A percentile compares a stretch with the other conserved stretches of the same genome.
These are phyloP conservation scores for Cryptosporidium sp. DNA, from an alignment of 169 alveolate species.

Conservation along the genomic window DNA sequence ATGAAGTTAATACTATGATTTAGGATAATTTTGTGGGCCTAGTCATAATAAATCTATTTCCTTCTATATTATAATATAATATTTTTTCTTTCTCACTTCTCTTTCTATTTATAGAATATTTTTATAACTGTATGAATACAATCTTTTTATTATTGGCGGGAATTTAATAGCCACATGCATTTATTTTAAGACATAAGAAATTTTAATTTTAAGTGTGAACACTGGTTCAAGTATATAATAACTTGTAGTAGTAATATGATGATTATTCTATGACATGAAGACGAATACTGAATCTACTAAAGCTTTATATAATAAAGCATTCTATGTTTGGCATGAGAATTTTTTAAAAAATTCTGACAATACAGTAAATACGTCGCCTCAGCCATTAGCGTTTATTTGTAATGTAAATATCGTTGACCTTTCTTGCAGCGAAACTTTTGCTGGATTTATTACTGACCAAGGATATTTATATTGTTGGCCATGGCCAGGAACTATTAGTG, in stretches of 20 bases:
- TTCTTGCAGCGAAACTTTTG: constrained; percentile 38
- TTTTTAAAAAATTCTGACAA: constrained; percentile 36
- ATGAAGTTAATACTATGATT: background rate
- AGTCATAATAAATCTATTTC: background rate
- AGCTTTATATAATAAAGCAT: constrained; percentile 34
- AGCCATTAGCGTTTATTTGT: constrained; percentile 66
- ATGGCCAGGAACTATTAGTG: constrained; percentile 34
- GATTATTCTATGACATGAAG: constrained; percentile 19
- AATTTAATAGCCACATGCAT: constrained; percentile 26
- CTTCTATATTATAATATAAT: background rate
- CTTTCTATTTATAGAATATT: background rate
- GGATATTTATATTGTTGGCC: constrained; percentile 57
- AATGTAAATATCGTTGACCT: constrained; percentile 42
- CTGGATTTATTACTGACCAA: constrained; percentile 61
- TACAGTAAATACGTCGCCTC: constrained; percentile 54
- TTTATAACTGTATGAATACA: background rate
- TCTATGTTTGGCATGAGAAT: constrained; percentile 74
- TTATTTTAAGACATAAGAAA: constrained; percentile 2
- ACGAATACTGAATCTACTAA: constrained; percentile 9
- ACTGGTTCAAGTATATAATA: background rate
- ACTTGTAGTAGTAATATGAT: background rate
- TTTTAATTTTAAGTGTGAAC: background rate
- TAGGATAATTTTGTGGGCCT: background rate
- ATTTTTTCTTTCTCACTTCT: background rate
- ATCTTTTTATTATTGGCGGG: constrained; percentile 36